Evolutionary conservation across 495 filamentous ascomycete genomes (phyloP), one percentile per base, ranked within the genome.

Genomic region (Jackrogersella minutella): DNA sequence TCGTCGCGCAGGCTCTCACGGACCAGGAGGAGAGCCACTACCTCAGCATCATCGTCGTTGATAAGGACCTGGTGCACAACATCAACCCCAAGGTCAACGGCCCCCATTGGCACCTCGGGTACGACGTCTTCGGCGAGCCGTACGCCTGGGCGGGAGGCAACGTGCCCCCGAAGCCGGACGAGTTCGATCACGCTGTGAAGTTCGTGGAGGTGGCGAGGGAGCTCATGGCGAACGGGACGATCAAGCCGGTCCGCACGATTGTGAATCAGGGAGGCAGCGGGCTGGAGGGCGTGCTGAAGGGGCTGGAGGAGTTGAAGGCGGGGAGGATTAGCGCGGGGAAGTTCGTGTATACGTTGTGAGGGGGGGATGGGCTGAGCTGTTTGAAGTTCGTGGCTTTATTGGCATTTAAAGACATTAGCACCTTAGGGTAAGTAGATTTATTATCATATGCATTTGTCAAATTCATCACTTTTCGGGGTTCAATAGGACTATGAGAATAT

Each of bases 331-430:
- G 78, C 21, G 77, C 63, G 0, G 63, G 28, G 1, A 80, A 80
- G 70, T 44, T 79, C 53, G 76, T 79, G 14, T 80, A 79, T 66
- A 79, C 76, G 0, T 30, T 78, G 34, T 70, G 53, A 47, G 17
- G 40, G 4, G 0, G 8, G n/a, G 17, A 16, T 16, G 9, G 22
- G 16, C 24, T 3, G 11, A 7, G 8, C 11, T 21, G 8, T 22
- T 9, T 2, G 36, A 43, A 11, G 30, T 44, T 39, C 11, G 36
- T 10, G 14, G 36, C 11, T 39, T 13, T 3, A 36, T 8, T 8
- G 2, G n/a, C 17, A 14, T 8, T 43, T 43, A n/a, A n/a, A n/a
- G n/a, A n/a, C n/a, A n/a, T n/a, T n/a, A n/a, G n/a, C n/a, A n/a
- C n/a, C n/a, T n/a, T n/a, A n/a, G n/a, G n/a, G n/a, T n/a, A n/a